These are phyloP conservation scores for Globisporangium cylindrosporum DNA, from an alignment of 352 stramenopile genomes.

Conservation along the genomic window DNA sequence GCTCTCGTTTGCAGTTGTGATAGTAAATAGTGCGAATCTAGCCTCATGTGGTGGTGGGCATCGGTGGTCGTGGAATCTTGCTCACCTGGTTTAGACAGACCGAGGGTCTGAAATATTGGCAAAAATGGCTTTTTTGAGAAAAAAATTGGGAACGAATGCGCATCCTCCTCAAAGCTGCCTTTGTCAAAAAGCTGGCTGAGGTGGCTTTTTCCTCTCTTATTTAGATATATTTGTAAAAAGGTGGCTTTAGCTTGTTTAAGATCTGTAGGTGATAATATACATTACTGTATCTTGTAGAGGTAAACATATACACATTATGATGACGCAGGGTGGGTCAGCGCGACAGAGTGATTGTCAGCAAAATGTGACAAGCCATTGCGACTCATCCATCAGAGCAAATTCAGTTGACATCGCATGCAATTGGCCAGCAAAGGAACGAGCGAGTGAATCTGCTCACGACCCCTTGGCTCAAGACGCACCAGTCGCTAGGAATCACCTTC, in stretches of 20 bases:
- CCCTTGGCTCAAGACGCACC: too few relatives aligned
- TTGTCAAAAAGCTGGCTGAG: background rate
- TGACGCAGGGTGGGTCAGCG: background rate
- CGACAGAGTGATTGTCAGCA: background rate
- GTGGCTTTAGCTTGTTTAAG: too few relatives aligned
- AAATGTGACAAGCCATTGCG: background rate
- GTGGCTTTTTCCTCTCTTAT: too few relatives aligned
- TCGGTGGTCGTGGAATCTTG: background rate
- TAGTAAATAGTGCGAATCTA: too few relatives aligned
- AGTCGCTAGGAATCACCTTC: too few relatives aligned
- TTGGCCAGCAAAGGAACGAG: too few relatives aligned
- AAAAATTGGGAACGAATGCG: background rate
- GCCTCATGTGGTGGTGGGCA: background rate
- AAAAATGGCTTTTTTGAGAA: background rate
- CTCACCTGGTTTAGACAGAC: too few relatives aligned
- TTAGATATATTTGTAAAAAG: too few relatives aligned
- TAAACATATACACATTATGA: background rate
- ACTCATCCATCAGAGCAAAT: background rate
- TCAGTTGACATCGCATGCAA: background rate
- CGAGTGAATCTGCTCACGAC: too few relatives aligned
- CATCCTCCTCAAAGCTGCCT: background rate
- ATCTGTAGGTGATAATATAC: too few relatives aligned
- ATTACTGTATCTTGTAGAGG: too few relatives aligned
- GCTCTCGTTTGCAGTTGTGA: background rate
- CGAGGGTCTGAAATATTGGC: background rate